Conservation (phyloP, 169 alveolate genomes). For the Perkinsus olseni region DNA sequence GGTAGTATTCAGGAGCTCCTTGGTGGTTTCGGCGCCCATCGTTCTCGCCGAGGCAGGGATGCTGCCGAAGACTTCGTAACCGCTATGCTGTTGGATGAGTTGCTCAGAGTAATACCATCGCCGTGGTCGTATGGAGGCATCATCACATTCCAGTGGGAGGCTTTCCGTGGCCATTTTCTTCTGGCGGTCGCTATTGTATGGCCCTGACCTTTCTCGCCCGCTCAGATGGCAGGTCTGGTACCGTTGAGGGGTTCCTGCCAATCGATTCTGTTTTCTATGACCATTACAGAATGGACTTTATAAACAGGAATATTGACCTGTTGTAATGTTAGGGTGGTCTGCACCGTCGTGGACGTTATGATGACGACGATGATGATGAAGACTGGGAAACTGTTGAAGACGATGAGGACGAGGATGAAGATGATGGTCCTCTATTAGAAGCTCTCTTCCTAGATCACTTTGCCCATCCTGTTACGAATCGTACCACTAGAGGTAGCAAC, state of each 20-base stretch:
- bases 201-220: too few relatives aligned
- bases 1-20: constrained; percentile 1
- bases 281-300: too few relatives aligned
- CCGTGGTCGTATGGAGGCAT: not conserved
- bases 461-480: not conserved
- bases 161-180: too few relatives aligned
- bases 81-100: not conserved
- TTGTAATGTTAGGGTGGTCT: not conserved
- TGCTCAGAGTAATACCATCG: not conserved
- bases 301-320: too few relatives aligned
- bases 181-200: too few relatives aligned
- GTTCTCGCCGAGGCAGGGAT: not conserved
- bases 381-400: not conserved
- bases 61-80: not conserved
- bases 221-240: too few relatives aligned
- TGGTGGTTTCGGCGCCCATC: not conserved
- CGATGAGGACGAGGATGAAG: not conserved
- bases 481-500: too few relatives aligned
- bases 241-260: too few relatives aligned
- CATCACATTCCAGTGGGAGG: too few relatives aligned
- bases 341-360: not conserved
- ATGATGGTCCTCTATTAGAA: not conserved
- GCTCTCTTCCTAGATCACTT: not conserved
- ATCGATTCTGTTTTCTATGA: too few relatives aligned
- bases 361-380: not conserved